Percentiles rank a stretch among this genome's conserved stretches.
Conservation (phyloP, 2,329 filamentous ascomycete genomes). For the Colletotrichum graminicola region DNA sequence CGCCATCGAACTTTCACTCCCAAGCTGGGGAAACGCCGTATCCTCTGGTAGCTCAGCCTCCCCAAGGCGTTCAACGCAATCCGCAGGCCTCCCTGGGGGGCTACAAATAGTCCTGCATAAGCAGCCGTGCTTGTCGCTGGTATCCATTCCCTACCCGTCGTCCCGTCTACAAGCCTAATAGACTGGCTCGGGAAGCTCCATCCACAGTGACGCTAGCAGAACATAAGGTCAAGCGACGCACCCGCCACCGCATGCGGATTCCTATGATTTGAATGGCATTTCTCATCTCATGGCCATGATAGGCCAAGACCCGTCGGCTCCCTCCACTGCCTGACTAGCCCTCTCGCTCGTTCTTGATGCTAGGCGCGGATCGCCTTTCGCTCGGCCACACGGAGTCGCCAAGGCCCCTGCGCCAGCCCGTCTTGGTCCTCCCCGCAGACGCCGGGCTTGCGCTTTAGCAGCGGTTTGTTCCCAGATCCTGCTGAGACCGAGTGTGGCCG, state of each 20-base stretch:
- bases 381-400: constrained; percentile 1
- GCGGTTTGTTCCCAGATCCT: constrained; percentile 31
- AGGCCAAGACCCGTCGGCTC: background rate
- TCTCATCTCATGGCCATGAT: background rate
- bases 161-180: constrained; percentile 11
- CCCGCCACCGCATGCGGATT: constrained; percentile 20
- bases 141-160: background rate
- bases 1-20: background rate
- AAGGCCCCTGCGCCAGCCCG: constrained; percentile 1
- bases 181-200: constrained; percentile 25
- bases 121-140: background rate
- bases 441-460: constrained; percentile 18
- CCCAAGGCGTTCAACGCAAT: background rate
- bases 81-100: background rate
- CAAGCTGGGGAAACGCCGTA: constrained; percentile 2
- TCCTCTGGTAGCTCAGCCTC: background rate
- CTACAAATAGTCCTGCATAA: background rate
- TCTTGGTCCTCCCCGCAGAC: constrained; percentile 2
- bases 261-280: background rate
- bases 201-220: constrained; percentile 11
- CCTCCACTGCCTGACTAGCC: background rate
- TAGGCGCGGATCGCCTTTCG: constrained; percentile 13
- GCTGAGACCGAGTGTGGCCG: constrained; percentile 19
- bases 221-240: constrained; percentile 5
- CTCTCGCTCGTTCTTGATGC: constrained; percentile 16